Evolutionary conservation across 805 yeast genomes (phyloP).

Genomic region (Lipomyces yamanashiensis): DNA sequence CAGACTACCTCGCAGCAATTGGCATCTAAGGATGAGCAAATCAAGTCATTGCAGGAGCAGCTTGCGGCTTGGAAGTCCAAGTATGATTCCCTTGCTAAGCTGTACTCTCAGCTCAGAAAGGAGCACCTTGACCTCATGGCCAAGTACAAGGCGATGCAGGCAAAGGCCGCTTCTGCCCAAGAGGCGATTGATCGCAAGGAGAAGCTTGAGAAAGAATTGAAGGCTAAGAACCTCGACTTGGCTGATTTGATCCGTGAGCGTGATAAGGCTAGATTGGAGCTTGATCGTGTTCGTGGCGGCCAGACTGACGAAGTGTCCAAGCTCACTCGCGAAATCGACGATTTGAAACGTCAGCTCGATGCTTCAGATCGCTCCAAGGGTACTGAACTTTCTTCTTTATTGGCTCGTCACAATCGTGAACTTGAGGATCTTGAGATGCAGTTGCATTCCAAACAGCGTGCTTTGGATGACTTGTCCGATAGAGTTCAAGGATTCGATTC

Average conservation of each 20-base stretch:
- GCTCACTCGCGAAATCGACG: conserved; percentile 66
- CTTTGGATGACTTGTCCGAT: conserved; percentile 41
- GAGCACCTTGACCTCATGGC: conserved; percentile 82
- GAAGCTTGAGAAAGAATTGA: conserved; percentile 77
- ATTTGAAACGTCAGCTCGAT: conserved; percentile 60
- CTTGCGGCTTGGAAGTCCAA: conserved; percentile 77
- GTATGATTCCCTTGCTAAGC: conserved; percentile 85
- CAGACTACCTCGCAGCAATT: conserved; percentile 73
- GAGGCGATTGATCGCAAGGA: conserved; percentile 86
- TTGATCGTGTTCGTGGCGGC: conserved; percentile 64
- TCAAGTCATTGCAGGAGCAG: conserved; percentile 72
- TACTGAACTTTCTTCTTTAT: conserved; percentile 61
- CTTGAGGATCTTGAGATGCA: conserved; percentile 55
- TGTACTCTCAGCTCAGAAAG: conserved; percentile 88
- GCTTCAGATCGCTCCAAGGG: conserved; percentile 67
- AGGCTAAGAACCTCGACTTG: conserved; percentile 79
- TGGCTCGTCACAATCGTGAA: conserved; percentile 68
- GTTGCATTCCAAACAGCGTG: conserved; percentile 44
- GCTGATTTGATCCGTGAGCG: conserved; percentile 89
- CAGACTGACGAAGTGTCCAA: conserved; percentile 68
- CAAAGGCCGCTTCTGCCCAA: conserved; percentile 86
- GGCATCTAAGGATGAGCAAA: conserved; percentile 74
- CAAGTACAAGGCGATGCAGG: conserved; percentile 52
- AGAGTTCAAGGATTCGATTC: conserved; percentile 41
- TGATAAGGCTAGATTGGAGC: conserved; percentile 82